Conservation (phyloP, 169 alveolate genomes). For the Fabrea salina region DNA sequence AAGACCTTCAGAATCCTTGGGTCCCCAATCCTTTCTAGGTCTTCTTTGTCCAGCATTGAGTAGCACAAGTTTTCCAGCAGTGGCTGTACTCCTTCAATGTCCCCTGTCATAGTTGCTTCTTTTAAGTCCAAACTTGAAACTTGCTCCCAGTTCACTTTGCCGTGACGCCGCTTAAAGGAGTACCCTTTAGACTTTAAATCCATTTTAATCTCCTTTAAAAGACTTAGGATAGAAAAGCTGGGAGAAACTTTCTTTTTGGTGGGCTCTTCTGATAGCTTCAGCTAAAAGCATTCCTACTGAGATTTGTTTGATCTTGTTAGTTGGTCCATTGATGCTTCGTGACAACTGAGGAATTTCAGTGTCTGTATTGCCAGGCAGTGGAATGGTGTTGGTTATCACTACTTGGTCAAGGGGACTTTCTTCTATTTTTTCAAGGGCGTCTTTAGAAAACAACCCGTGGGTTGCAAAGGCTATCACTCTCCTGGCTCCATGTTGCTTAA, state of each 20-base stretch:
- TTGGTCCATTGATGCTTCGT: constrained; percentile 44
- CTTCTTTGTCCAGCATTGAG: constrained; percentile 44
- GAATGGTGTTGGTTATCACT: constrained; percentile 89
- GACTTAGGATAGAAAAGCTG: constrained; percentile 2
- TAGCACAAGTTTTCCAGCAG: constrained; percentile 38
- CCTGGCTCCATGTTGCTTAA: constrained; percentile 91
- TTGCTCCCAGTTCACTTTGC: constrained; percentile 44
- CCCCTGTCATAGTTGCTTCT: neutral
- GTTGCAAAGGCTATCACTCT: constrained; percentile 95
- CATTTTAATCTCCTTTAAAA: neutral
- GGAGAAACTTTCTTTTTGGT: constrained; percentile 71
- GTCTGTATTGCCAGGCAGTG: constrained; percentile 35
- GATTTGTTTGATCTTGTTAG: constrained; percentile 61
- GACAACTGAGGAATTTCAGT: constrained; percentile 1
- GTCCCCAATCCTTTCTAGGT: constrained; percentile 39
- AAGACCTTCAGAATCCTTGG: constrained; percentile 37
- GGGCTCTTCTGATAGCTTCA: constrained; percentile 86
- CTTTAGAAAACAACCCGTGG: constrained; percentile 92
- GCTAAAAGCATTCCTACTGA: constrained; percentile 81
- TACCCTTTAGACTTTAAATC: neutral
- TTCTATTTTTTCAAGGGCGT: constrained; percentile 86
- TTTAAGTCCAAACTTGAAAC: constrained; percentile 34
- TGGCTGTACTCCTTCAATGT: constrained; percentile 28
- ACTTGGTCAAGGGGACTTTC: constrained; percentile 85
- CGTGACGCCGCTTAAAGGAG: constrained; percentile 35